Conservation (phyloP, 2,329 filamentous ascomycete genomes). For the Myriosclerotinia scirpicola region DNA sequence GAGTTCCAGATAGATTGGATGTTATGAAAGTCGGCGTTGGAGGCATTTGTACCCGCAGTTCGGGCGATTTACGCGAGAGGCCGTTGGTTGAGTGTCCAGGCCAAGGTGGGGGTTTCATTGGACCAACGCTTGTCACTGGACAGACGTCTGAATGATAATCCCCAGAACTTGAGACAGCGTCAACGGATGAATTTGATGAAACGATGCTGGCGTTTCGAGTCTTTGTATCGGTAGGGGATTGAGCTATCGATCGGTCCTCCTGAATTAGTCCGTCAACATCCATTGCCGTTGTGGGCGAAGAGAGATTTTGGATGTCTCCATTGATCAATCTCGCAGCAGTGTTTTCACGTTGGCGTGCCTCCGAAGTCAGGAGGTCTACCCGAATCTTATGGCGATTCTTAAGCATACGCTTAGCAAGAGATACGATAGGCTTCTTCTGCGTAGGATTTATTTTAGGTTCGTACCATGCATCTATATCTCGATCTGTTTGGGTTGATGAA, state of each 20-base stretch:
- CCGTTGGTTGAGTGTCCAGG: constrained; percentile 27
- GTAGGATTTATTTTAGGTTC: constrained; percentile 27
- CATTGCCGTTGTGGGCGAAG: constrained; percentile 32
- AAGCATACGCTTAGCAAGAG: constrained; percentile 38
- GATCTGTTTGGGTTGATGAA: constrained; percentile 39
- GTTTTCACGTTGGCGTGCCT: constrained; percentile 25
- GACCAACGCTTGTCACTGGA: constrained; percentile 24
- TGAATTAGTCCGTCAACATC: constrained; percentile 31
- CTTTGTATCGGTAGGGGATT: constrained; percentile 33
- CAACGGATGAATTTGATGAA: constrained; percentile 36
- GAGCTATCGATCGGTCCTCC: constrained; percentile 26
- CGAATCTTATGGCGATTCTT: constrained; percentile 36
- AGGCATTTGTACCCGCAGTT: constrained; percentile 53
- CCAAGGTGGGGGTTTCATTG: constrained; percentile 40
- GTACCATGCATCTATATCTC: constrained; percentile 40
- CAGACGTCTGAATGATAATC: constrained; percentile 37
- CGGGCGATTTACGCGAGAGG: constrained; percentile 30
- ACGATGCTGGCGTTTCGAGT: constrained; percentile 34
- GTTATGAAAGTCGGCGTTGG: constrained; percentile 52
- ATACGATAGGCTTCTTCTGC: constrained; percentile 34
- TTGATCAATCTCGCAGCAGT: constrained; percentile 16
- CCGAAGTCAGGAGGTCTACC: constrained; percentile 26
- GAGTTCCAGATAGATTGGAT: constrained; percentile 40
- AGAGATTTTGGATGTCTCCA: constrained; percentile 25
- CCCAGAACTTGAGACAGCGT: constrained; percentile 25